Percentiles rank a stretch among this genome's conserved stretches.
phyloP scores from a whole-genome alignment of 768 basidiomycete genomes.

The Phanerodontia chrysosporium region DNA sequence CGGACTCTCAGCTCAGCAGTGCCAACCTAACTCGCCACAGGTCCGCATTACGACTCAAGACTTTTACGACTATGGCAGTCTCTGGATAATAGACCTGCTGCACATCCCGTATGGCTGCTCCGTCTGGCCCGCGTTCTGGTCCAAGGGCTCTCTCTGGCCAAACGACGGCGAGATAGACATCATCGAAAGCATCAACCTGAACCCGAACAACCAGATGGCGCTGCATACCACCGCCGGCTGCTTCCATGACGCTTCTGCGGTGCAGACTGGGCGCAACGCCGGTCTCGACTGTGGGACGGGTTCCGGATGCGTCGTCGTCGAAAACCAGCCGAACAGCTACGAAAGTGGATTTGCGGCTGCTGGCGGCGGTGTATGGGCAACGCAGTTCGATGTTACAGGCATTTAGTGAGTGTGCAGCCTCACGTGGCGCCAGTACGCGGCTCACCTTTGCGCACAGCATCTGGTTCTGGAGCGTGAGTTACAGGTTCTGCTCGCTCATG shows the following conservation, averaged over 20 bases:
- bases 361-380: slow-evolving; percentile 66
- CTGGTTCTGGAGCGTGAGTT: slow-evolving; percentile 46
- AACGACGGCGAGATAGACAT: slow-evolving; percentile 47
- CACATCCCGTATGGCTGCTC: slow-evolving; percentile 58
- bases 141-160: slow-evolving; percentile 38
- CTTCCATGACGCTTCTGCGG: slow-evolving; percentile 24
- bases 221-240: slow-evolving; percentile 46
- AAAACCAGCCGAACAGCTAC: slow-evolving; percentile 36
- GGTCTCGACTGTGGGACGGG: slow-evolving; percentile 29
- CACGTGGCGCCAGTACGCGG: not conserved
- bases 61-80: slow-evolving; percentile 37
- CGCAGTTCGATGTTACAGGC: slow-evolving; percentile 60
- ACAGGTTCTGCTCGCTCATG: slow-evolving; percentile 17
- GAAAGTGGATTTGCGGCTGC: slow-evolving; percentile 38
- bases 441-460: slow-evolving; percentile 27
- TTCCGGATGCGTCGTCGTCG: slow-evolving; percentile 33
- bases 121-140: slow-evolving; percentile 41
- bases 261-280: slow-evolving; percentile 31
- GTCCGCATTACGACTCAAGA: slow-evolving; percentile 43
- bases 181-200: slow-evolving; percentile 55
- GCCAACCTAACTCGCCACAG: slow-evolving; percentile 20
- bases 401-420: slow-evolving; percentile 35
- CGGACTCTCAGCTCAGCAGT: not conserved
- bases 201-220: slow-evolving; percentile 50
- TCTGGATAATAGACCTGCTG: slow-evolving; percentile 43